These are phyloP conservation scores for Yarrowia deformans DNA, from an alignment of 805 yeast species.

Conservation along the genomic window DNA sequence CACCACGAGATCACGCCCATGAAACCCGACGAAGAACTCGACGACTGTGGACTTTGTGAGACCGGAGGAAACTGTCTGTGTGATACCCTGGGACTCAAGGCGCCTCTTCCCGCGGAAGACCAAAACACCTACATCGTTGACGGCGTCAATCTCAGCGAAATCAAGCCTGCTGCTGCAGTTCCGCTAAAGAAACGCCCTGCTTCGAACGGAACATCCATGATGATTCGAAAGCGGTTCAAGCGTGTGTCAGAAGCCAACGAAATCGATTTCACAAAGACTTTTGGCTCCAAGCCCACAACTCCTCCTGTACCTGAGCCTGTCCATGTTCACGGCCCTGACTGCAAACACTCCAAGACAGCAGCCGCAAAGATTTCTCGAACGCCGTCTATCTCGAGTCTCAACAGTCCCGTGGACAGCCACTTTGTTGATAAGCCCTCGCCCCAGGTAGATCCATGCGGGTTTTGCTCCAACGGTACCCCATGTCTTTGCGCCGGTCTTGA, in stretches of 20 bases:
- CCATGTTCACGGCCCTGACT: conserved; percentile 26
- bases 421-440: conserved; percentile 28
- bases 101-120: conserved; percentile 41
- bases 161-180: conserved; percentile 73
- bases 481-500: conserved; percentile 76
- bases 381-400: conserved; percentile 11
- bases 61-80: conserved; percentile 50
- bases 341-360: conserved; percentile 24
- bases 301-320: conserved; percentile 24
- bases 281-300: conserved; percentile 21
- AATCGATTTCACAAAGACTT: conserved; percentile 35
- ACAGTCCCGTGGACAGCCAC: conserved; percentile 29
- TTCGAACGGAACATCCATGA: conserved; percentile 20
- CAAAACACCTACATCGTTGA: conserved; percentile 19
- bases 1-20: conserved; percentile 2
- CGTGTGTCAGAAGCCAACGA: conserved; percentile 40
- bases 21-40: conserved; percentile 38
- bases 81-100: conserved; percentile 49
- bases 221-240: conserved; percentile 41
- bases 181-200: conserved; percentile 53
- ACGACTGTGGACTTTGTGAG: conserved; percentile 50
- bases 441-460: conserved; percentile 76
- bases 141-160: conserved; percentile 50
- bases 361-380: conserved; percentile 15
- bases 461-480: conserved; percentile 86